These are phyloP conservation scores for Boletus fagicola DNA, from an alignment of 768 basidiomycete species.

Conservation along the genomic window DNA sequence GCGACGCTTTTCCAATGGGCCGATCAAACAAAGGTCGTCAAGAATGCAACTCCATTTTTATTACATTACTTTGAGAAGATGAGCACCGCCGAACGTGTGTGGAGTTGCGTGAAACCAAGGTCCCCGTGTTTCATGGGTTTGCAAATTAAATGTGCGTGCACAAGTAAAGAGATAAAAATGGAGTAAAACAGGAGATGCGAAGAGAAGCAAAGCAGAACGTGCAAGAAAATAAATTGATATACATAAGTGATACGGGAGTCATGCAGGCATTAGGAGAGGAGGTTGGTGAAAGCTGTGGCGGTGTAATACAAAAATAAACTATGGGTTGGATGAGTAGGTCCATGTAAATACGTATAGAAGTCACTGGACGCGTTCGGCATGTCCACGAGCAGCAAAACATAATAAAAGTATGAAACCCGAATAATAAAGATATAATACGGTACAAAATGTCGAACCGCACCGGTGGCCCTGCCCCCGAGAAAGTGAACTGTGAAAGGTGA, in stretches of 20 bases:
- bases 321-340: constrained; percentile 12
- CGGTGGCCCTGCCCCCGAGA: constrained; percentile 7
- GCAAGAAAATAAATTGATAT: constrained; percentile 12
- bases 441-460: constrained; percentile 1
- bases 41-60: too few species aligned
- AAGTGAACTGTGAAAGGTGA: not conserved
- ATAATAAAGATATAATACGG: constrained; percentile 8
- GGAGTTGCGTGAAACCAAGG: not conserved
- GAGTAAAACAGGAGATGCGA: not conserved
- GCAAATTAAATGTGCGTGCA: not conserved
- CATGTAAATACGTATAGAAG: constrained; percentile 23
- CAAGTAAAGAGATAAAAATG: not conserved
- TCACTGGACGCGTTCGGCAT: constrained; percentile 9
- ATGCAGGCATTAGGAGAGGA: constrained; percentile 11
- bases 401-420: constrained; percentile 13
- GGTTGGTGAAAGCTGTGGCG: not conserved
- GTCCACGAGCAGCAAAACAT: not conserved
- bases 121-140: not conserved
- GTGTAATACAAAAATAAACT: constrained; percentile 15
- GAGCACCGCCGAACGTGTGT: too few species aligned
- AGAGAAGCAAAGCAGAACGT: not conserved
- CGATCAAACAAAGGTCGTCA: too few species aligned
- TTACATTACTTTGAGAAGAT: too few species aligned
- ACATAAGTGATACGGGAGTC: not conserved
- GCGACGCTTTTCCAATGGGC: too few species aligned